Base-by-base conservation (phyloP, 306 rosid species). In the Trichosanthes cucumerina region DNA sequence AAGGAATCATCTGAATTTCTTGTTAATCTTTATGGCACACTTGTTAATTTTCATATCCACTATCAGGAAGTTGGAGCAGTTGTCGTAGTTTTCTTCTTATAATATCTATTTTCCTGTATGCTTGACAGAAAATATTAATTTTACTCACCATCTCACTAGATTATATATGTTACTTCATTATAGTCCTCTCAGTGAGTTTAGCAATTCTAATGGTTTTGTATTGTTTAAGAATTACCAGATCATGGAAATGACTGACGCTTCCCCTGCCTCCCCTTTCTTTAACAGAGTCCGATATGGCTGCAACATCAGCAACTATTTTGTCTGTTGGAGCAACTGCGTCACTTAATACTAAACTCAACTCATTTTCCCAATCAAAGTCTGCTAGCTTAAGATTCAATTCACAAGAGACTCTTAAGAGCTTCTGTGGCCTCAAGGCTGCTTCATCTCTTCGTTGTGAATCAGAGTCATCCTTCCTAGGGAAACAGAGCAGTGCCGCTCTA, bases 401-500 rank as follows among this genome's bases (percentile, higher is more conserved):
- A 77, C 90, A 86, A 31, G 85, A 80, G 83, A 81, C 84, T 36
- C 81, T 92, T 24, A 91, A 76, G 83, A 89, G 81, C 80, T 95
- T 92, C 84, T 81, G 85, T 47, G 97, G 97, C 58, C 95, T 92
- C 80, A 91, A 88, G 88, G 92, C 90, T 15, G 54, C 83, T 56
- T 19, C 89, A 31, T 83, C 82, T 16, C 72, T 84, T 18, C 62
- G 82, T 41, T 87, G 58, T 1, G 93, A 89, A 21, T 63, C 94
- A 0, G 88, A 88, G 46, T 83, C 80, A 5, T 88, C 93, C 8
- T 92, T 95, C 90, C 82, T 79, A 0, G 91, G 91, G 80, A 87
- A 81, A 50, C 90, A 87, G 82, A 87, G 89, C 44, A 36, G 76
- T 58, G 76, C 84, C 3, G 89, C 93, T 60, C 83, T 92, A 76